phyloP scores from a whole-genome alignment of 768 basidiomycete genomes.

The Stropharia rugosoannulata region DNA sequence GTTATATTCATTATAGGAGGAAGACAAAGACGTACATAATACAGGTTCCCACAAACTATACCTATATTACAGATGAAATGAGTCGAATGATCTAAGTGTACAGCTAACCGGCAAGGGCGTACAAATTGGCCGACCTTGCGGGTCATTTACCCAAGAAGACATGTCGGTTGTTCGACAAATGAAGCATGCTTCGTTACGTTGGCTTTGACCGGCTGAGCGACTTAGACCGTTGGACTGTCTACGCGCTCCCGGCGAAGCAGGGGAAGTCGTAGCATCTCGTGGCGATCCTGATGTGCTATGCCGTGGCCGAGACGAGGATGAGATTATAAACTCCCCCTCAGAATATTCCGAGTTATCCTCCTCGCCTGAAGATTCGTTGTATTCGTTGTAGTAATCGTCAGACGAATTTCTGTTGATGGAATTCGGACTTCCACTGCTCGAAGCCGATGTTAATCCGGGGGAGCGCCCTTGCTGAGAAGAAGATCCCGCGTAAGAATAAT shows the following conservation, averaged over 20 bases:
- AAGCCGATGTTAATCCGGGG: too few relatives aligned
- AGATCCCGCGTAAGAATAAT: background rate
- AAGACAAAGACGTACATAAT: background rate
- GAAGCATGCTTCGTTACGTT: background rate
- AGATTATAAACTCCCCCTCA: too few relatives aligned
- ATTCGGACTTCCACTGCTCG: too few relatives aligned
- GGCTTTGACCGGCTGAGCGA: background rate
- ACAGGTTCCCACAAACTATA: constrained; percentile 4
- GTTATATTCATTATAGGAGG: background rate
- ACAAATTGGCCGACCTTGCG: constrained; percentile 1
- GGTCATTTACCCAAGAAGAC: background rate
- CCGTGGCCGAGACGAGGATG: too few relatives aligned
- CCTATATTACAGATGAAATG: background rate
- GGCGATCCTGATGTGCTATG: too few relatives aligned
- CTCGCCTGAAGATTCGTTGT: too few relatives aligned
- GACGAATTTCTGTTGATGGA: too few relatives aligned
- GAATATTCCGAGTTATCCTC: too few relatives aligned
- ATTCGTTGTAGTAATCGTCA: too few relatives aligned
- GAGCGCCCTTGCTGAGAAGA: background rate
- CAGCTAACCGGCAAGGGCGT: background rate
- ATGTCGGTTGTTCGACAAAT: constrained; percentile 6
- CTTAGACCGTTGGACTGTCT: background rate
- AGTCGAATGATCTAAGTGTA: background rate
- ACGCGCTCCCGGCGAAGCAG: background rate
- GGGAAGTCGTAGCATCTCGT: too few relatives aligned